Evolutionary conservation across 371 early-diverging fungal genomes (phyloP), one percentile per base, ranked within the genome.

Genomic region (Vittaforma corneae): DNA sequence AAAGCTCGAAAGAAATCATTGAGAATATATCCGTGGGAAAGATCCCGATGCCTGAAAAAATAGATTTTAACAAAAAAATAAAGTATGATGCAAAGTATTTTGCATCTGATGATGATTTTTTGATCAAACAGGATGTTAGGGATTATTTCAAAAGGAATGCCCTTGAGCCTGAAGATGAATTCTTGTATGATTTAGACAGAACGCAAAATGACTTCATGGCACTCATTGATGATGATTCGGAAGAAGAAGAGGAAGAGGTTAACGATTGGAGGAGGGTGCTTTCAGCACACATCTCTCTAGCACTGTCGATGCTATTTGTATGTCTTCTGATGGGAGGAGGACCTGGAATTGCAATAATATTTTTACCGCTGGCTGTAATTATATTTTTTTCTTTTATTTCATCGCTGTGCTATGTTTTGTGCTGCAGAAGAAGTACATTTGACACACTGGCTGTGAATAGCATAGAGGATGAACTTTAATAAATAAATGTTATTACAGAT

Each of bases 71-170:
- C n/a, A 62, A 62, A 44, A 62, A 51, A 20, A 34, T 77, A 16
- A 5, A 46, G 14, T 73, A 77, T 56, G 45, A 67, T 9, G 78
- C 82, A 46, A 50, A 54, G 20, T 84, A 79, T 71, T 77, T 83
- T 56, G 86, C 83, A 0, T 82, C 85, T 22, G 88, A 88, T 71
- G 86, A 87, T 73, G 88, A 88, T 66, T 88, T 85, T 66, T 73
- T 88, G 20, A 81, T 87, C 75, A 81, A 84, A 37, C 71, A 83
- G 1, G 51, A 76, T 0, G 73, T 86, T 18, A 79, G 88, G 52
- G 82, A 84, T 24, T 82, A 79, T 66, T 88, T 88, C 72, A 83
- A 83, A 62, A 64, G 68, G 42, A 84, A 86, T 66, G 85, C 87
- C 0, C 74, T 87, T 20, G 85, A 85, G 56, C 59, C 78, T 4